A percentile compares a stretch with the other conserved stretches of the same genome.
These are phyloP conservation scores for Phallus indusiatus DNA, from an alignment of 768 basidiomycete species.

Conservation along the genomic window DNA sequence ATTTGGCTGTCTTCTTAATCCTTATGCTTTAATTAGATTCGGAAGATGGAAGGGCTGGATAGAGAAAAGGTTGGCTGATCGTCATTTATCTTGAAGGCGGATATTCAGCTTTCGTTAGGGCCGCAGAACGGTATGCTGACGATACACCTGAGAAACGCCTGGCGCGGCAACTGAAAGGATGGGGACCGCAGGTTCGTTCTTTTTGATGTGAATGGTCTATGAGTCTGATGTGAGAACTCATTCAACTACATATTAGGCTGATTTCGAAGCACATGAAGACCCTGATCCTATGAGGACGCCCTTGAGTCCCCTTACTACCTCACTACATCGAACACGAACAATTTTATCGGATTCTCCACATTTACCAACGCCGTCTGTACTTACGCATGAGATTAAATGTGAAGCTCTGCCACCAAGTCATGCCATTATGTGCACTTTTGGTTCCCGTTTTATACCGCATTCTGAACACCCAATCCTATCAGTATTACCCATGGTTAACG, in stretches of 20 bases:
- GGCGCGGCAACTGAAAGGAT: constrained; percentile 56
- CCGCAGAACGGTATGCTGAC: constrained; percentile 73
- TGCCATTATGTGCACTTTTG: constrained; percentile 65
- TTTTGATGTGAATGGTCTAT: constrained; percentile 1
- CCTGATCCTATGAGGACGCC: background rate
- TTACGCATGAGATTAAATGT: constrained; percentile 22
- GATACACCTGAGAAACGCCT: constrained; percentile 47
- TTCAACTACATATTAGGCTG: background rate
- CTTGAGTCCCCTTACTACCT: background rate
- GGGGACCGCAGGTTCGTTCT: constrained; percentile 43
- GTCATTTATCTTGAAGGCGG: background rate
- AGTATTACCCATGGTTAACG: constrained; percentile 57
- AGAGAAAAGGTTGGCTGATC: constrained; percentile 58
- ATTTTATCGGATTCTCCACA: constrained; percentile 14
- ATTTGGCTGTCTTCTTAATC: constrained; percentile 5
- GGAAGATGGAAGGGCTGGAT: constrained; percentile 85
- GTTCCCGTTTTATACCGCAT: constrained; percentile 80
- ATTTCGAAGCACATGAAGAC: background rate
- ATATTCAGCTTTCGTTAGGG: constrained; percentile 34
- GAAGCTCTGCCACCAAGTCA: constrained; percentile 38
- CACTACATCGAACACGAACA: background rate
- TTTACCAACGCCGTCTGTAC: constrained; percentile 18
- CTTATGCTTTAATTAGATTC: constrained; percentile 39
- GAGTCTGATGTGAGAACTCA: background rate
- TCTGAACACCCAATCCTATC: constrained; percentile 66